Percentiles rank a stretch among this genome's conserved stretches.
phyloP scores from a whole-genome alignment of 1,139 yeast species.

The Entelexis paramagnoliae region DNA sequence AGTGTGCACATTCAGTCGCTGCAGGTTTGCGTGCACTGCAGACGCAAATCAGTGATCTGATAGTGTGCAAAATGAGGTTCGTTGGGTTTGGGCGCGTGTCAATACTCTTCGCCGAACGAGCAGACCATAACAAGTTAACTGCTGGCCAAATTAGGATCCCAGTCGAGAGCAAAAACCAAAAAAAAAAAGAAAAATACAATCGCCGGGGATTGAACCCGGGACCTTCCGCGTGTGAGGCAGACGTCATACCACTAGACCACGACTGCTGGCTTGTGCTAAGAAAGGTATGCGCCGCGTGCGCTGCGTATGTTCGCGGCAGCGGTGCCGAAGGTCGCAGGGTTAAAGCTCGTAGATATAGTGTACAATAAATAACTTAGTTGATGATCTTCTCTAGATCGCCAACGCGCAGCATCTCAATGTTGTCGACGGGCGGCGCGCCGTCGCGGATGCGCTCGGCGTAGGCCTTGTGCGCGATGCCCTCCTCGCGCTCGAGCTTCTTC shows the following conservation, averaged over 20 bases:
- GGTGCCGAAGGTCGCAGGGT: too few species aligned
- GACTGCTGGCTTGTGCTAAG: constrained; percentile 11
- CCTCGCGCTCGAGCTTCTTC: constrained; percentile 54
- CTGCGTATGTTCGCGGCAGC: neutral
- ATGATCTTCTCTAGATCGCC: constrained; percentile 23
- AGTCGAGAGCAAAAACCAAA: too few species aligned
- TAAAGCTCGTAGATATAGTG: too few species aligned
- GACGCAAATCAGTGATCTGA: too few species aligned
- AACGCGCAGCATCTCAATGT: constrained; percentile 45
- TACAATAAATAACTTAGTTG: constrained; percentile 9
- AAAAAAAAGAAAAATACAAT: constrained; percentile 15
- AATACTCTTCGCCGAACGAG: too few species aligned
- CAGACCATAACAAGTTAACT: too few species aligned
- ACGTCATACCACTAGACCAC: constrained; percentile 24
- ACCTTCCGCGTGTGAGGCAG: constrained; percentile 24
- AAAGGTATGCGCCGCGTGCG: too few species aligned
- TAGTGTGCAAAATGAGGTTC: too few species aligned
- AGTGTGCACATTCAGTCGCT: too few species aligned
- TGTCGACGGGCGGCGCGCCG: constrained; percentile 1
- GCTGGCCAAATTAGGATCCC: too few species aligned
- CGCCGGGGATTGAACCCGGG: constrained; percentile 25
- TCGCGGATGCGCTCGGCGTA: constrained; percentile 36
- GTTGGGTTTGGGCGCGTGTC: too few species aligned
- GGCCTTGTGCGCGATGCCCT: constrained; percentile 82
- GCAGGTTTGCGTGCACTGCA: neutral